Evolutionary conservation across 192 early-diverging fungal genomes (phyloP).

Genomic region (Podila minutissima): DNA sequence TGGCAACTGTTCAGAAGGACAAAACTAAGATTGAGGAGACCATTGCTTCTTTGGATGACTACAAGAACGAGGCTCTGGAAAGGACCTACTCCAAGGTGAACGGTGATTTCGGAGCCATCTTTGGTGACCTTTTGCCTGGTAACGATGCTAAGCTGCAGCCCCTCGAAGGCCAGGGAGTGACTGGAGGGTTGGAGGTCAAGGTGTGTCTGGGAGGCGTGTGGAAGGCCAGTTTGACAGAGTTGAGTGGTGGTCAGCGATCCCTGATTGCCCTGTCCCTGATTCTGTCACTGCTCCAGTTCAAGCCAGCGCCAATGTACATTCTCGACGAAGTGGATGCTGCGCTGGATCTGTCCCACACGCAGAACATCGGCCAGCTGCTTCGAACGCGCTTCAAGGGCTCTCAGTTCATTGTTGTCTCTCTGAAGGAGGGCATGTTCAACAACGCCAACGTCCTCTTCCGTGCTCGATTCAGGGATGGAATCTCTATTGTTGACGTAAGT

Average conservation of each 20-base stretch:
- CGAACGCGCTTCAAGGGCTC: slow-evolving; percentile 93
- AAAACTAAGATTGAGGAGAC: slow-evolving; percentile 97
- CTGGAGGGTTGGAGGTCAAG: slow-evolving; percentile 91
- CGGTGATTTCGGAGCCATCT: slow-evolving; percentile 95
- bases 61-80: slow-evolving; percentile 90
- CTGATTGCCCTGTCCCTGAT: slow-evolving; percentile 97
- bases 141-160: slow-evolving; percentile 90
- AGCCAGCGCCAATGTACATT: slow-evolving; percentile 99
- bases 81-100: slow-evolving; percentile 94
- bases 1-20: slow-evolving; percentile 90
- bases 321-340: slow-evolving; percentile 99
- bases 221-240: slow-evolving; percentile 96
- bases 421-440: slow-evolving; percentile 99
- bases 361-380: slow-evolving; percentile 97
- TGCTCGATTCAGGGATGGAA: slow-evolving; percentile 94
- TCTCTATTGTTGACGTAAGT: slow-evolving; percentile 87
- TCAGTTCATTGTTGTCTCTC: slow-evolving; percentile 98
- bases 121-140: slow-evolving; percentile 92
- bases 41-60: slow-evolving; percentile 85
- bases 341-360: slow-evolving; percentile 96
- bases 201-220: slow-evolving; percentile 96
- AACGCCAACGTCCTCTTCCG: slow-evolving; percentile 98
- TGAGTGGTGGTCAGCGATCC: slow-evolving; percentile 97
- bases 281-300: slow-evolving; percentile 95
- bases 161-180: slow-evolving; percentile 82